These are phyloP conservation scores for Magnaporthiopsis poae DNA, from an alignment of 2,329 filamentous ascomycete genomes.

Conservation along the genomic window DNA sequence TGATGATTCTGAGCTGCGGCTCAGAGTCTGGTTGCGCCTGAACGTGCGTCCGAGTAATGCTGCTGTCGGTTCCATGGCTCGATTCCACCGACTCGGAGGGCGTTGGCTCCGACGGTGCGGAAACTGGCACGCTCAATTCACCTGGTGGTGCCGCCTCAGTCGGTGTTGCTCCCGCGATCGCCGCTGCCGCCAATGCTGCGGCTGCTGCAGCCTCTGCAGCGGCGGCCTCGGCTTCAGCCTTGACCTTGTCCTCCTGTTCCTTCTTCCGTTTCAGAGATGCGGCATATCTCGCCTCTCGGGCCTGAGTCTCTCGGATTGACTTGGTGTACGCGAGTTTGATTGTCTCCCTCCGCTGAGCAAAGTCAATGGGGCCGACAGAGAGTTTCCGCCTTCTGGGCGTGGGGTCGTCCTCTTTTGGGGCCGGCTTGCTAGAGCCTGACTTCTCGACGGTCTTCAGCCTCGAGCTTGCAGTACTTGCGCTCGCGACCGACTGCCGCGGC, in stretches of 20 bases:
- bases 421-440: neutral
- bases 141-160: neutral
- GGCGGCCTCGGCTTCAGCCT: conserved; percentile 29
- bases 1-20: neutral
- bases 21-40: neutral
- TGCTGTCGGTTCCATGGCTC: neutral
- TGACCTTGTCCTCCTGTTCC: conserved; percentile 38
- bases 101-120: neutral
- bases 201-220: conserved; percentile 17
- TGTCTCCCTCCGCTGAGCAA: conserved; percentile 68
- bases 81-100: neutral
- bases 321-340: conserved; percentile 80
- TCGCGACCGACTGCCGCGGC: conserved; percentile 68
- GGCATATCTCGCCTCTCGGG: conserved; percentile 42
- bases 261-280: conserved; percentile 44
- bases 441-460: conserved; percentile 53
- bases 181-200: conserved; percentile 10
- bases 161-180: conserved; percentile 1
- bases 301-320: conserved; percentile 66
- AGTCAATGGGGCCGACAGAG: conserved; percentile 68
- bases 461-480: conserved; percentile 61
- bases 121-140: neutral
- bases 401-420: conserved; percentile 27
- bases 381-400: conserved; percentile 40
- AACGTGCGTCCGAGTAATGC: neutral